These are phyloP conservation scores for Debaryomyces nepalensis DNA, from an alignment of 1,139 yeast species.

Conservation along the genomic window DNA sequence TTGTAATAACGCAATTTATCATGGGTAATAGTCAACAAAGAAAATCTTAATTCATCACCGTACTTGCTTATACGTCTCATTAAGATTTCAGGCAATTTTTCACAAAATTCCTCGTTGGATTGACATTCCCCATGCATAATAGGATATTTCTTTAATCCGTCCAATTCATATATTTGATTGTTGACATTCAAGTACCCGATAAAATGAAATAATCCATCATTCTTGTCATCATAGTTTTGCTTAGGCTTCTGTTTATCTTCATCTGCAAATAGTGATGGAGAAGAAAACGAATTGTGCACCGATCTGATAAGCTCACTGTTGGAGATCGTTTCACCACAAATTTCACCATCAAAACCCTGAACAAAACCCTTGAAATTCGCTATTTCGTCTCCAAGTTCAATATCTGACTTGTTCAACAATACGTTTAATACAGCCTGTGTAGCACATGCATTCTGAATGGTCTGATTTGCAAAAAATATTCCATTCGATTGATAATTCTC, in stretches of 20 bases:
- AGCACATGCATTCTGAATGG: constrained; percentile 76
- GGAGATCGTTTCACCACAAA: constrained; percentile 67
- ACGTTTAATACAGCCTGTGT: constrained; percentile 74
- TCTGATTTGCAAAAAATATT: constrained; percentile 67
- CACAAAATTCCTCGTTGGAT: constrained; percentile 46
- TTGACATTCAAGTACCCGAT: constrained; percentile 56
- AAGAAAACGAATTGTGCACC: constrained; percentile 67
- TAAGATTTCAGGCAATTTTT: constrained; percentile 48
- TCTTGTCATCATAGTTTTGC: constrained; percentile 41
- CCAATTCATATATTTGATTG: constrained; percentile 64
- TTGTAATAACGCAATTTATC: constrained; percentile 49
- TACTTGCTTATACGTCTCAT: constrained; percentile 51
- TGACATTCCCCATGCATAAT: constrained; percentile 54
- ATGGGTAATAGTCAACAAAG: constrained; percentile 59
- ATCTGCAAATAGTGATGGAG: constrained; percentile 57
- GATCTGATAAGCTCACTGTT: constrained; percentile 62
- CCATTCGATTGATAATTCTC: constrained; percentile 37
- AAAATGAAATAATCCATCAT: constrained; percentile 66
- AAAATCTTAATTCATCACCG: constrained; percentile 59
- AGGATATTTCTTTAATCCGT: constrained; percentile 66
- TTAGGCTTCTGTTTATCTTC: constrained; percentile 36
- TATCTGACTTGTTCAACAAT: constrained; percentile 45
- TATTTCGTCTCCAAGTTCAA: constrained; percentile 57
- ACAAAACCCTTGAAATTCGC: constrained; percentile 56
- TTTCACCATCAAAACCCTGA: constrained; percentile 57